Evolutionary conservation across 495 filamentous ascomycete species (phyloP), one percentile per base, ranked within the genome.

Genomic region (Trichoderma gamsii): DNA sequence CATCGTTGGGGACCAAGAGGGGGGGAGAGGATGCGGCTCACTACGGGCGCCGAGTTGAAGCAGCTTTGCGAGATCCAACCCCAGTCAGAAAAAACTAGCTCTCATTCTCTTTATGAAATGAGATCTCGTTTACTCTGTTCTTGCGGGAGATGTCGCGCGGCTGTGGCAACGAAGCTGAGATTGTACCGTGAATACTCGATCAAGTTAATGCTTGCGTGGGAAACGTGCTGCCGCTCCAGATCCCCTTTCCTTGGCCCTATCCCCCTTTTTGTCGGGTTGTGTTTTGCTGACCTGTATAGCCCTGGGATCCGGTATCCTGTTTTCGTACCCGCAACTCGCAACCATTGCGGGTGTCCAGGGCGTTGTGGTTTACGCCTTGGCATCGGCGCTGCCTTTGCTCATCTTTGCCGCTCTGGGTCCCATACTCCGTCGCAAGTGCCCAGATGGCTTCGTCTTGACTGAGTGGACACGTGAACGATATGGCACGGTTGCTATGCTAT

Each of bases 141-240:
- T 15, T 23, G 70, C 29, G 78, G 67, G 72, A 69, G 44, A 66
- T 41, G 68, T 66, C 43, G 64, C 43, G 64, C 63, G 49, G 67
- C 69, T 78, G 77, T 67, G 70, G 73, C 83, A 76, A 85, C 77
- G 86, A 91, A 85, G 90, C 90, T 92, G 90, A 92, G 90, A 92
- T 87, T 85, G 87, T 84, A 92, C 90, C 90, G 89, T 91, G 80
- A 52, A 88, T 85, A 92, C 90, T 92, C 90, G 90, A 92, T 89
- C 90, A 92, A 92, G 90, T 88, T 92, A 92, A 92, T 89, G 86
- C 90, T 92, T 92, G 90, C 90, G 90, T 92, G 90, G 85, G 90
- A 87, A 92, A 90, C 75, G 89, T 92, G 90, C 88, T 92, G 90
- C 90, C 90, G 89, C 89, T 88, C 80, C 76, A 73, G 72, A 69